Evolutionary conservation across 306 rosid genomes (phyloP), one percentile per base, ranked within the genome.

Genomic region (Glycine tomentella): DNA sequence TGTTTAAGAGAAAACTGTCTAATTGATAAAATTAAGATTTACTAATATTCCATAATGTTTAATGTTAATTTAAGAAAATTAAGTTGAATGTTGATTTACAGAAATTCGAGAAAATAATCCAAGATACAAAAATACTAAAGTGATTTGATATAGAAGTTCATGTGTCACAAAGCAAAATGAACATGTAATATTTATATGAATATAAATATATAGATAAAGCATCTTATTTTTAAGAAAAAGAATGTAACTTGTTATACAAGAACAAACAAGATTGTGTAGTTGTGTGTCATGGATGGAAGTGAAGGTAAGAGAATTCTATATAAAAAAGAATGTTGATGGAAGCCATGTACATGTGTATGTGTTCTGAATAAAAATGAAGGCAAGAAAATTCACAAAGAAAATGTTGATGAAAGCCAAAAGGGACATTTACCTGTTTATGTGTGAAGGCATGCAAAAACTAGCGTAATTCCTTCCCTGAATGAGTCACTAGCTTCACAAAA

Each of bases 401-500:
- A 15, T 9, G 6, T 50, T 51, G 57, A 65, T 40, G 45, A 44
- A 69, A 56, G 17, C 2, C 5, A 57, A 0, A 55, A 55, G 16
- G 1, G n/a, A 51, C 1, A 33, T 1, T 69, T 69, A 84, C 87
- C 84, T 84, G 17, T 14, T 16, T 8, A 3, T 46, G 44, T 33
- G 75, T 69, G 82, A 70, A 52, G 82, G 72, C 80, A 76, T 70
- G 36, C 44, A 38, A 38, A 34, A 72, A 40, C 1, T 8, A 36
- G 63, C 13, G 71, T 3, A 83, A 40, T 5, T 49, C 57, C 38
- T 77, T 12, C 33, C 9, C 40, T 9, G 7, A 61, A 10, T 33
- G 52, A 76, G 62, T 44, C 8, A 51, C 1, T 1, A 61, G 67
- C 69, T 70, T 61, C 51, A 67, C 51, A 67, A 5, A 67, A 40